Conservation (phyloP, 148 eudicot genomes). For the Fagopyrum tataricum region DNA sequence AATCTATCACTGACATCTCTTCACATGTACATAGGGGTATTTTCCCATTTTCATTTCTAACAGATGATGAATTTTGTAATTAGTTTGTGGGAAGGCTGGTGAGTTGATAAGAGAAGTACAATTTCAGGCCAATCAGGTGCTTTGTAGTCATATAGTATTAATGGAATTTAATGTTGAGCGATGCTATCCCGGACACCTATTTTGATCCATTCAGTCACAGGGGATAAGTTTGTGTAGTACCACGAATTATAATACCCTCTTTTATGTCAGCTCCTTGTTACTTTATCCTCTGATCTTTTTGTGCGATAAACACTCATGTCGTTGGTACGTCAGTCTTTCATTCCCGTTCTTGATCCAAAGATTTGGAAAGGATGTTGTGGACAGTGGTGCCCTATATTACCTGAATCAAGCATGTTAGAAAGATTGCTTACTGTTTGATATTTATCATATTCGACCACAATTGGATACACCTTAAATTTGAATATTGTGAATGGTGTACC, state of each 20-base stretch:
- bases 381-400: background rate
- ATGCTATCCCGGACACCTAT: background rate
- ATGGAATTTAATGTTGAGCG: too few species aligned
- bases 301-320: background rate
- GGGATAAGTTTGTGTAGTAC: background rate
- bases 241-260: background rate
- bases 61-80: too few species aligned
- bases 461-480: background rate
- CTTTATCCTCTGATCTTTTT: background rate
- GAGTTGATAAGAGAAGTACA: too few species aligned
- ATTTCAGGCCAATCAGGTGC: too few species aligned
- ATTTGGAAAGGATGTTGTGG: background rate
- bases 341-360: background rate
- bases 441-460: background rate
- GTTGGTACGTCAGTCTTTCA: background rate
- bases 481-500: background rate
- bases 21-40: background rate
- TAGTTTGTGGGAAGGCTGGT: too few species aligned
- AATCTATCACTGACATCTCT: too few species aligned
- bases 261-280: background rate
- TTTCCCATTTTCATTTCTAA: background rate
- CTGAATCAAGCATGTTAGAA: background rate
- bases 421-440: background rate
- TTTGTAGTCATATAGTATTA: too few species aligned
- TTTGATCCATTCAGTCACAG: background rate